Conservation (phyloP, 2,329 filamentous ascomycete genomes). For the Fonsecaea pedrosoi region DNA sequence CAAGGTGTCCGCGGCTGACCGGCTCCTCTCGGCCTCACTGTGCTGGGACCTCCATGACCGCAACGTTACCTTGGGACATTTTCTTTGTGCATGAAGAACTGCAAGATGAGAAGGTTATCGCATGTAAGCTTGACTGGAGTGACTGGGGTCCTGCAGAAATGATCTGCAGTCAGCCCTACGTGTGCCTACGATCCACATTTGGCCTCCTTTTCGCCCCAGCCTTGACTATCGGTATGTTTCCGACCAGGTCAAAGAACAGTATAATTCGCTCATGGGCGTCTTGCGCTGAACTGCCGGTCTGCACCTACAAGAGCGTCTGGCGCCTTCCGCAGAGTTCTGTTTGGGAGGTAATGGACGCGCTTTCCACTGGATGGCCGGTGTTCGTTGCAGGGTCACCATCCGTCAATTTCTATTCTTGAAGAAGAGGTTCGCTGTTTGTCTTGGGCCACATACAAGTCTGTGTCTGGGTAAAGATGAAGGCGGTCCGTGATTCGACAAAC, state of each 20-base stretch:
- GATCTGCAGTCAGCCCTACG: constrained; percentile 28
- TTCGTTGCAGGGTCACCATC: neutral
- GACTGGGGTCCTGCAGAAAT: constrained; percentile 29
- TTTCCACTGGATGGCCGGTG: neutral
- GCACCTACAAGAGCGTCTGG: neutral
- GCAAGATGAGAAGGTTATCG: constrained; percentile 23
- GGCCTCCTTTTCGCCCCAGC: constrained; percentile 27
- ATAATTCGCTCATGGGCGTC: neutral
- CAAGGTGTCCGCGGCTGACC: neutral
- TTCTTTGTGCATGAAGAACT: constrained; percentile 20
- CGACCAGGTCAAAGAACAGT: neutral
- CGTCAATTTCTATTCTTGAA: neutral
- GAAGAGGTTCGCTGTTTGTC: neutral
- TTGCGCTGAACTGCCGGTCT: neutral
- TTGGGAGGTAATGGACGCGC: neutral
- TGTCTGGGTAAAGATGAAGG: neutral
- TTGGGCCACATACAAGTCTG: neutral
- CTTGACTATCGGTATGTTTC: constrained; percentile 13
- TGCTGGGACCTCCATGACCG: neutral
- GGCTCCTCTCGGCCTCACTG: neutral
- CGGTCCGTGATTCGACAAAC: neutral
- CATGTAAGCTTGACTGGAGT: constrained; percentile 25
- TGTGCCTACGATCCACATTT: constrained; percentile 24
- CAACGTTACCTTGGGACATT: neutral
- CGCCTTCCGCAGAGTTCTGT: neutral